Conservation (phyloP, 2,329 filamentous ascomycete species). For the Fusarium transvaalense region DNA sequence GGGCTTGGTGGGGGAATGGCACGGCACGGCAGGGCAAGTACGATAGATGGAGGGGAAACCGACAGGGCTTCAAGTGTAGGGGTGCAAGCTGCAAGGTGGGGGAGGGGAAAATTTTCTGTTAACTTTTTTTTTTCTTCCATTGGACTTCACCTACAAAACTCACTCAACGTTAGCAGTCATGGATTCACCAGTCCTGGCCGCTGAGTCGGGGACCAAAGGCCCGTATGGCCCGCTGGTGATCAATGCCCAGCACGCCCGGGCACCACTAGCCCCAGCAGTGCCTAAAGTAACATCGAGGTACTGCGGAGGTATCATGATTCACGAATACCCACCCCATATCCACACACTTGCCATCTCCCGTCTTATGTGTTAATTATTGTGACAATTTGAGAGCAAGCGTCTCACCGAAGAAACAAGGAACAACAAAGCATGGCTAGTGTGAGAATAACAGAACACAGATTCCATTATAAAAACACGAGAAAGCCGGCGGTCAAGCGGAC, state of each 20-base stretch:
- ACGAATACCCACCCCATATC: constrained; percentile 17
- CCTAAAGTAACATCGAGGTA: constrained; percentile 35
- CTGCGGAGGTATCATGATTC: constrained; percentile 27
- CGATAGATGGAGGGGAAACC: constrained; percentile 42
- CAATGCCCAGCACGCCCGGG: constrained; percentile 46
- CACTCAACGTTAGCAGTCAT: constrained; percentile 35
- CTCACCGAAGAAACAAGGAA: constrained; percentile 6
- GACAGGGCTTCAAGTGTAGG: constrained; percentile 34
- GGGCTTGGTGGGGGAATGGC: constrained; percentile 46
- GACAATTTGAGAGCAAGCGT: constrained; percentile 32
- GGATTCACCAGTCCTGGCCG: constrained; percentile 29
- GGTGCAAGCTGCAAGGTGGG: constrained; percentile 31
- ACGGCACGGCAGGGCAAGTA: constrained; percentile 31
- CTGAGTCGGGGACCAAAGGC: constrained; percentile 35
- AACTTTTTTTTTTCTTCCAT: constrained; percentile 32
- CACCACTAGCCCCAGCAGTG: constrained; percentile 35
- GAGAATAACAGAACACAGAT: not conserved
- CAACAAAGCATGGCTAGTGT: not conserved
- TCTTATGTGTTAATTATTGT: constrained; percentile 23
- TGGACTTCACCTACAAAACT: constrained; percentile 17
- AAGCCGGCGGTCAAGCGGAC: constrained; percentile 23
- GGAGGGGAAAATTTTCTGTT: constrained; percentile 37
- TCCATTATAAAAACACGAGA: not conserved
- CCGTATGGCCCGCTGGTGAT: constrained; percentile 39
- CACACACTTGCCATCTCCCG: constrained; percentile 28